Evolutionary conservation across 768 basidiomycete species (phyloP).

Genomic region (Lactarius sanguifluus): DNA sequence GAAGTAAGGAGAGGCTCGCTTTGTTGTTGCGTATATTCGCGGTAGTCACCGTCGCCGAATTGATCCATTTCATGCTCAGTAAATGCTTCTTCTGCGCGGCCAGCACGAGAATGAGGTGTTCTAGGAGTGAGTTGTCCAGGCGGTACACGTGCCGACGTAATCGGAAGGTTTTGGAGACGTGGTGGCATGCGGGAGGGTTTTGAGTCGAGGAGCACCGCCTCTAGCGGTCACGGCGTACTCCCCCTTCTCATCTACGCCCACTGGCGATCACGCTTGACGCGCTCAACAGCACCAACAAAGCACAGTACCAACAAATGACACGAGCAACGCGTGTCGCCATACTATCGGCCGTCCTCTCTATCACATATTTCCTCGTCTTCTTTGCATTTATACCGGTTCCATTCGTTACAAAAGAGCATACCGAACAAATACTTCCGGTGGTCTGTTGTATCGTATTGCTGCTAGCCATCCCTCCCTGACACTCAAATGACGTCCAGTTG

Average conservation of each 20-base stretch:
- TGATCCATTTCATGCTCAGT: constrained; percentile 50
- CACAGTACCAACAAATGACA: constrained; percentile 47
- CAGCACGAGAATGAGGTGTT: constrained; percentile 62
- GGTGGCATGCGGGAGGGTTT: constrained; percentile 24
- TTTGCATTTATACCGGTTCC: constrained; percentile 57
- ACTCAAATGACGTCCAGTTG: constrained; percentile 44
- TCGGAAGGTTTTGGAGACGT: constrained; percentile 18
- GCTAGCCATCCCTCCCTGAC: not conserved
- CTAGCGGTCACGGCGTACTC: constrained; percentile 7
- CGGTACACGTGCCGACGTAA: constrained; percentile 12
- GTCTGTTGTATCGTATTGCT: constrained; percentile 41
- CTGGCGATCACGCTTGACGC: not conserved
- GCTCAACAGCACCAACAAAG: not conserved
- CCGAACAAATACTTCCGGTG: constrained; percentile 55
- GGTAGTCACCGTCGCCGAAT: constrained; percentile 41
- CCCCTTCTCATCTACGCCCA: not conserved
- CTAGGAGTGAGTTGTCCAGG: constrained; percentile 47
- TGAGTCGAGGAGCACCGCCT: not conserved
- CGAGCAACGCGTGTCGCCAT: constrained; percentile 56
- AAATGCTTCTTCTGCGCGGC: constrained; percentile 54
- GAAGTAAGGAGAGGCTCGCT: constrained; percentile 52
- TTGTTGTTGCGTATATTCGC: constrained; percentile 37
- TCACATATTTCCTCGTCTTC: constrained; percentile 57
- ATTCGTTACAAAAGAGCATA: constrained; percentile 47
- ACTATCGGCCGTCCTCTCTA: constrained; percentile 42